phyloP scores from a whole-genome alignment of 139 green algal genomes.

The Haematococcus sp. region DNA sequence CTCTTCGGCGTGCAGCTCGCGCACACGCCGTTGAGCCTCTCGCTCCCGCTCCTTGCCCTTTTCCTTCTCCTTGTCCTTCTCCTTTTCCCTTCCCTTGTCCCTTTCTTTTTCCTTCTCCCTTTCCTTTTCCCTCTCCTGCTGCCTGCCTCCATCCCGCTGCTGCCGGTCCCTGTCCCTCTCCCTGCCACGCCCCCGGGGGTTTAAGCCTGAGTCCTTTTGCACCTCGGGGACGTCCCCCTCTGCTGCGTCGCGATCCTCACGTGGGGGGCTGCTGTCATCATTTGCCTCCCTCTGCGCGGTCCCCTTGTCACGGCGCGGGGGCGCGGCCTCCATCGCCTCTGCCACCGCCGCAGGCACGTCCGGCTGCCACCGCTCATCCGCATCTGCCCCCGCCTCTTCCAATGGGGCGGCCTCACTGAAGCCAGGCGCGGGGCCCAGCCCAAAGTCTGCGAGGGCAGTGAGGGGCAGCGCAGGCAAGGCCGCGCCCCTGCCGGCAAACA shows the following conservation, averaged over 20 bases:
- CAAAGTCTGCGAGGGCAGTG: too few species aligned
- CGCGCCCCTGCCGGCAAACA: neutral
- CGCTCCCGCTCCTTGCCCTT: neutral
- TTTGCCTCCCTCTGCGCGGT: neutral
- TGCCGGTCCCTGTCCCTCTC: neutral
- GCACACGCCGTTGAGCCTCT: neutral
- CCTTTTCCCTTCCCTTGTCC: too few species aligned
- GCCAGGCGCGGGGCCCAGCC: too few species aligned
- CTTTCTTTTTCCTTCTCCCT: too few species aligned
- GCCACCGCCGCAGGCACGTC: neutral
- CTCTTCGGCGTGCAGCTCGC: neutral
- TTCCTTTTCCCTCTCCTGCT: too few species aligned
- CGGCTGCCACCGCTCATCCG: constrained; percentile 8
- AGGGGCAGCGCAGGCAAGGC: too few species aligned
- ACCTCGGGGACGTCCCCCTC: too few species aligned
- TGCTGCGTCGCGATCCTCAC: too few species aligned
- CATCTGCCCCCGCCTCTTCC: neutral
- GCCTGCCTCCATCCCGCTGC: too few species aligned
- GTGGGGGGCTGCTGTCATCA: neutral
- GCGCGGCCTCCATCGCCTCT: constrained; percentile 7
- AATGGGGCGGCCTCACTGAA: neutral
- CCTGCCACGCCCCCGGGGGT: too few species aligned
- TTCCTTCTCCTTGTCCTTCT: too few species aligned
- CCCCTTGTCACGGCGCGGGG: neutral
- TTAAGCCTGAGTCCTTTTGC: too few species aligned